phyloP scores from a whole-genome alignment of 2,329 filamentous ascomycete species.

The Claviceps sp. region DNA sequence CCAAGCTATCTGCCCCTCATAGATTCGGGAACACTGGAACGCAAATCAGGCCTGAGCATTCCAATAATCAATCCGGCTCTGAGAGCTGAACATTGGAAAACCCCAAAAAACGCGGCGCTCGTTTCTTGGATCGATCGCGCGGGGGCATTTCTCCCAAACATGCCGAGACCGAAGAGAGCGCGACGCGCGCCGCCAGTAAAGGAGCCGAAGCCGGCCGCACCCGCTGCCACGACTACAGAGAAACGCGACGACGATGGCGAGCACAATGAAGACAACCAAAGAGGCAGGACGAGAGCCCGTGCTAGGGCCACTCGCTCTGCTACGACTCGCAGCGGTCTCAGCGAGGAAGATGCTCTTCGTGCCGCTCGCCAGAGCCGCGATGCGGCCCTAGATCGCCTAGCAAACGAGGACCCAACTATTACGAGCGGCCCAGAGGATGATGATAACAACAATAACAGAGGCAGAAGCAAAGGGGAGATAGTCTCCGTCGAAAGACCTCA shows the following conservation, averaged over 20 bases:
- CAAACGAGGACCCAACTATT: constrained; percentile 20
- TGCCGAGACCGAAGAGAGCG: constrained; percentile 9
- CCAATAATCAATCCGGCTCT: too few species aligned
- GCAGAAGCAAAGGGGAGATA: constrained; percentile 12
- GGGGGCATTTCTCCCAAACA: background rate
- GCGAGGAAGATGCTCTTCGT: constrained; percentile 15
- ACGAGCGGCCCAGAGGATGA: constrained; percentile 13
- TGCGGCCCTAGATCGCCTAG: constrained; percentile 23
- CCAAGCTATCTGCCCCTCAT: background rate
- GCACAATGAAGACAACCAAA: constrained; percentile 12
- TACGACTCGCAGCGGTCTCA: constrained; percentile 8
- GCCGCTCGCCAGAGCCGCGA: constrained; percentile 20
- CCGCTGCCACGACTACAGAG: background rate
- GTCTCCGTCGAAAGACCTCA: constrained; percentile 25
- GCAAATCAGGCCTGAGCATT: too few species aligned
- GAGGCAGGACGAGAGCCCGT: constrained; percentile 12
- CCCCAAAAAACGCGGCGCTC: background rate
- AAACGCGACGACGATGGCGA: constrained; percentile 5
- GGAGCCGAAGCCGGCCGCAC: background rate
- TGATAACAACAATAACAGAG: too few species aligned
- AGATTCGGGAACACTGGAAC: too few species aligned
- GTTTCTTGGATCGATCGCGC: too few species aligned
- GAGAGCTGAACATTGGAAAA: too few species aligned
- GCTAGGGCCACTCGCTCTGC: constrained; percentile 8
- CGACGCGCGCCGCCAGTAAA: constrained; percentile 4